Evolutionary conservation across 306 rosid species (phyloP).

Genomic region (Crataegus laevigata): DNA sequence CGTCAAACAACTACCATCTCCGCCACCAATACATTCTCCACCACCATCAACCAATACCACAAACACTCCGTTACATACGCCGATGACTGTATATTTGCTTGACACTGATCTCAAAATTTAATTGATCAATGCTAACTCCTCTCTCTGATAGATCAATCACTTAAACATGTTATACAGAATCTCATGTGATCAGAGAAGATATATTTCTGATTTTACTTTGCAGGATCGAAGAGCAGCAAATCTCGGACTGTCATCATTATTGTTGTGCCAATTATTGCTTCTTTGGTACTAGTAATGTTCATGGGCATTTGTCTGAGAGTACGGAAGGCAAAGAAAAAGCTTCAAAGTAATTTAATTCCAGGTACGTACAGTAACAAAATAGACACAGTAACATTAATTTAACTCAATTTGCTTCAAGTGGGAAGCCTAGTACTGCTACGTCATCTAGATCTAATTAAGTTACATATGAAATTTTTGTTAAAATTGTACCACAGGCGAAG

Average conservation of each 20-base stretch:
- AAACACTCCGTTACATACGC: too few relatives aligned
- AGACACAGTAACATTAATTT: too few relatives aligned
- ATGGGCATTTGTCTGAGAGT: conserved; percentile 11
- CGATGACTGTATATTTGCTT: too few relatives aligned
- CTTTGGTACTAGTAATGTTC: conserved; percentile 2
- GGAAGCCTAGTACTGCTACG: too few relatives aligned
- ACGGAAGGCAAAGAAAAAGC: background rate
- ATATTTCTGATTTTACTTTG: conserved; percentile 3
- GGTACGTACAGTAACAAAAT: background rate
- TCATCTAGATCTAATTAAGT: too few relatives aligned
- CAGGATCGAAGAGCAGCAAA: conserved; percentile 26
- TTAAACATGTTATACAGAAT: background rate
- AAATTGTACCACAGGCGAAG: background rate
- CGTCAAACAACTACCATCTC: background rate
- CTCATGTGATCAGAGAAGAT: background rate
- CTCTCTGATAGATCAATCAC: too few relatives aligned
- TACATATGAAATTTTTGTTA: background rate
- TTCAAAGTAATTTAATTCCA: background rate
- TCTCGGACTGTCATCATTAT: conserved; percentile 4
- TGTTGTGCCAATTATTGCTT: conserved; percentile 15
- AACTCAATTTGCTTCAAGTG: too few relatives aligned
- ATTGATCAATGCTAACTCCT: too few relatives aligned
- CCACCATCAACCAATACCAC: background rate
- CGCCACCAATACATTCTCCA: background rate
- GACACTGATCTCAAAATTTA: too few relatives aligned